phyloP scores from a whole-genome alignment of 1,284 basidiomycete genomes.

The Tilletia walkeri region DNA sequence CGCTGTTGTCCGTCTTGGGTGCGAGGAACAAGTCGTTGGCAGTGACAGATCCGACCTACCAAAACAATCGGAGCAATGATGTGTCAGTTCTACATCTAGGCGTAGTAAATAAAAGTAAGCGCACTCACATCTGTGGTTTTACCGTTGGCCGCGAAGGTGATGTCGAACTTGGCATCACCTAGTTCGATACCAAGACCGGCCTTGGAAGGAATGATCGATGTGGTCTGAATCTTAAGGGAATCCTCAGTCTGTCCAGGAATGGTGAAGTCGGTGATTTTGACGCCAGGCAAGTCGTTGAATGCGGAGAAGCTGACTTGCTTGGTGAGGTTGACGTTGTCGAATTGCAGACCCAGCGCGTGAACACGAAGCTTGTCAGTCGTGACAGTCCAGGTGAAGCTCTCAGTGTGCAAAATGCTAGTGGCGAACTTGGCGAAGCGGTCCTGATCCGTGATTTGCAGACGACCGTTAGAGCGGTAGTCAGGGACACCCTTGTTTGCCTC shows the following conservation, averaged over 20 bases:
- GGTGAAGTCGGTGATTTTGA: constrained; percentile 68
- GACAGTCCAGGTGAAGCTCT: constrained; percentile 70
- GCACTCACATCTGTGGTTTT: constrained; percentile 28
- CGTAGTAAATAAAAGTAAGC: too few species aligned
- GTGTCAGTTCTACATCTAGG: neutral
- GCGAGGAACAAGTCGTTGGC: constrained; percentile 62
- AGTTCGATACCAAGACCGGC: constrained; percentile 71
- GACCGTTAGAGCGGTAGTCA: constrained; percentile 61
- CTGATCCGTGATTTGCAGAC: constrained; percentile 51
- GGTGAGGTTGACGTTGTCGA: constrained; percentile 66
- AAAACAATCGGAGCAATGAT: constrained; percentile 16
- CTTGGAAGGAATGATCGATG: constrained; percentile 68
- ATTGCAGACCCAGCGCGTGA: constrained; percentile 69
- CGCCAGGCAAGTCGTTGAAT: constrained; percentile 66
- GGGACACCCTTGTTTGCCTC: constrained; percentile 70
- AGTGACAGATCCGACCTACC: constrained; percentile 58
- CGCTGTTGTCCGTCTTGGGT: constrained; percentile 61
- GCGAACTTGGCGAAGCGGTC: constrained; percentile 67
- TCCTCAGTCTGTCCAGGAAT: constrained; percentile 64
- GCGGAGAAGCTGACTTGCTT: constrained; percentile 70
- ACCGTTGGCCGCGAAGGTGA: constrained; percentile 54
- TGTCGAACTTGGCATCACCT: constrained; percentile 68
- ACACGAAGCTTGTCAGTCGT: constrained; percentile 67
- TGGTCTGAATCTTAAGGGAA: constrained; percentile 70
- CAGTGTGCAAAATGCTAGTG: constrained; percentile 68